A percentile compares a stretch with the other conserved stretches of the same genome.
phyloP scores from a whole-genome alignment of 768 basidiomycete genomes.

The Lentinula lateritia region DNA sequence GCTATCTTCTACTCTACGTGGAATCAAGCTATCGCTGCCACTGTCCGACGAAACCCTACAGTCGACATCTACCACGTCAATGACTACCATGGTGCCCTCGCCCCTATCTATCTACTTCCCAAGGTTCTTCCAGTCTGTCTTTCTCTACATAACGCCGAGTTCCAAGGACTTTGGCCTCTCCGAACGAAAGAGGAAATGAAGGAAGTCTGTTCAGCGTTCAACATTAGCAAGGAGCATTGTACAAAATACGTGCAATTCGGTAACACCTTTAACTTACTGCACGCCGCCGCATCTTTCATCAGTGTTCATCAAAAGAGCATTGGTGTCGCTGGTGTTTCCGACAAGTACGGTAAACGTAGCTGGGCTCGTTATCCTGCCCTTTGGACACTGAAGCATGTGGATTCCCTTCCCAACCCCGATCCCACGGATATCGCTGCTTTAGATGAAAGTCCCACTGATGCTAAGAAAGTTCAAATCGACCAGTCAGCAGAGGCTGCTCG shows the following conservation, averaged over 20 bases:
- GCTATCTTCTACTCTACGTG: constrained; percentile 98
- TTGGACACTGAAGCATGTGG: constrained; percentile 94
- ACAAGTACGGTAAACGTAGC: constrained; percentile 95
- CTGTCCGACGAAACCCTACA: constrained; percentile 78
- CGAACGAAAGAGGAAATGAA: constrained; percentile 99
- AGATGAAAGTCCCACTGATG: constrained; percentile 68
- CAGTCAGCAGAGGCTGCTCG: constrained; percentile 79
- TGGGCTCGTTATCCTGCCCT: constrained; percentile 97
- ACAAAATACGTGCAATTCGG: constrained; percentile 98
- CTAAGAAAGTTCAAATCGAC: constrained; percentile 75
- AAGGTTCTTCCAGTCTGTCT: constrained; percentile 88
- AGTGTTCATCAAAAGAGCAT: constrained; percentile 89
- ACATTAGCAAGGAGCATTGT: constrained; percentile 94
- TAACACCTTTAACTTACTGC: constrained; percentile 94
- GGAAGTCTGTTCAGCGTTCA: constrained; percentile 97
- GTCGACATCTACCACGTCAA: constrained; percentile 96
- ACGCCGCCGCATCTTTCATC: constrained; percentile 91
- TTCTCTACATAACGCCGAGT: constrained; percentile 95
- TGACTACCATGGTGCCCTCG: constrained; percentile 92
- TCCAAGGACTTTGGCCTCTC: constrained; percentile 95
- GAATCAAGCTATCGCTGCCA: constrained; percentile 95
- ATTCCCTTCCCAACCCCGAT: constrained; percentile 92
- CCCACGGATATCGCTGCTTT: constrained; percentile 92
- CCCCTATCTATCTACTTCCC: constrained; percentile 85
- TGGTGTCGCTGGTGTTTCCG: constrained; percentile 96